These are phyloP conservation scores for Isatis lusitanica DNA, from an alignment of 441 rosid genomes.

Conservation along the genomic window DNA sequence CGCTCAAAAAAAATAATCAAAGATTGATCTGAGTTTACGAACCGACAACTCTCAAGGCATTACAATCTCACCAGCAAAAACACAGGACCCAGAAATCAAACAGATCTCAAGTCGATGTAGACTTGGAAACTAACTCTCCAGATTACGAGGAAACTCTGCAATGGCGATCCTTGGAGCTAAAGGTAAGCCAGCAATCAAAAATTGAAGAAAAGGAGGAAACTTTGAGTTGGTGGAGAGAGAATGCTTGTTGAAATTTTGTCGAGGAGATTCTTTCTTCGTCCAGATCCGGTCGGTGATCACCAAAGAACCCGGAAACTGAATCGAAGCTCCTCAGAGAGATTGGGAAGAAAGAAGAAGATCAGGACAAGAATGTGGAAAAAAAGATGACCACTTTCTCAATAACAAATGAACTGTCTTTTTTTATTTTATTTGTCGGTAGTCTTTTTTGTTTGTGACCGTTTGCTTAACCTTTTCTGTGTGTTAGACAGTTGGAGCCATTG, in stretches of 20 bases:
- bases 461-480: conserved; percentile 33
- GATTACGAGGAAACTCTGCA: conserved; percentile 15
- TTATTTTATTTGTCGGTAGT: conserved; percentile 34
- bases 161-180: conserved; percentile 16
- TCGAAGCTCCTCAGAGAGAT: conserved; percentile 29
- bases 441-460: conserved; percentile 30
- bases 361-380: conserved; percentile 30
- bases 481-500: conserved; percentile 34
- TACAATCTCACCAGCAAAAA: neutral
- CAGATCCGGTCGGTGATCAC: conserved; percentile 34
- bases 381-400: conserved; percentile 21
- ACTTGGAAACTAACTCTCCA: neutral
- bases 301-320: conserved; percentile 22
- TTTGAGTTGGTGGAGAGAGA: conserved; percentile 18
- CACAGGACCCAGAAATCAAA: conserved; percentile 17
- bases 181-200: neutral
- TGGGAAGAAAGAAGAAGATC: conserved; percentile 24
- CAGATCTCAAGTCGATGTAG: conserved; percentile 12
- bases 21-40: neutral
- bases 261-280: conserved; percentile 21
- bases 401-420: conserved; percentile 21
- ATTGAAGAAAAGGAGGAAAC: conserved; percentile 16
- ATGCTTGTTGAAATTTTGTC: neutral
- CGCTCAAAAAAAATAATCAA: neutral
- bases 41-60: conserved; percentile 6